phyloP scores from a whole-genome alignment of 305 asterid species.

The Fraxinus floribunda region DNA sequence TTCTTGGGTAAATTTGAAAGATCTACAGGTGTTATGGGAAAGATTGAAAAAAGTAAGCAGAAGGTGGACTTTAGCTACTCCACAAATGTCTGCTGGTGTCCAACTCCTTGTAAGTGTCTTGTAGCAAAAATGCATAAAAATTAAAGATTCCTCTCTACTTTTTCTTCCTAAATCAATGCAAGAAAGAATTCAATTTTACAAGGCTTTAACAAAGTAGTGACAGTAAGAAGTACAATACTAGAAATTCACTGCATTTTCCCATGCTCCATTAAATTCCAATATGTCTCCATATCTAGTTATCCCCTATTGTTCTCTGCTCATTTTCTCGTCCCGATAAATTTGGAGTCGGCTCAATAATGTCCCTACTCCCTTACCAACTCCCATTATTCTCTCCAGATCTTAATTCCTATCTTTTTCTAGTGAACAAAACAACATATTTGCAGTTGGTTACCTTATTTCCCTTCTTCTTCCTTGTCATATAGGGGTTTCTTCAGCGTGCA shows the following conservation, averaged over 20 bases:
- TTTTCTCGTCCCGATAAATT: background rate
- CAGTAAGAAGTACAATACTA: constrained; percentile 30
- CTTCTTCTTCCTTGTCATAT: constrained; percentile 35
- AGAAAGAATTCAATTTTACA: background rate
- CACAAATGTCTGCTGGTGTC: constrained; percentile 32
- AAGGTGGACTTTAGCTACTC: constrained; percentile 44
- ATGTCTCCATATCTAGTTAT: constrained; percentile 14
- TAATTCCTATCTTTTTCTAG: constrained; percentile 33
- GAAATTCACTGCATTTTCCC: constrained; percentile 33
- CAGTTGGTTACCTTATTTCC: constrained; percentile 48
- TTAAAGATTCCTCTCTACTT: constrained; percentile 50
- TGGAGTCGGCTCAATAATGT: background rate
- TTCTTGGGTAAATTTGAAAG: constrained; percentile 14
- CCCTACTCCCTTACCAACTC: constrained; percentile 29
- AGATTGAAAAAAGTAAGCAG: constrained; percentile 34
- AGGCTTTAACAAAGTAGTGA: constrained; percentile 28
- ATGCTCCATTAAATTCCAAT: constrained; percentile 13
- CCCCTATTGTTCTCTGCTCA: constrained; percentile 4
- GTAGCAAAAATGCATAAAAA: constrained; percentile 34
- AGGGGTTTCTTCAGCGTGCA: constrained; percentile 29
- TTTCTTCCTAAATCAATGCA: constrained; percentile 26
- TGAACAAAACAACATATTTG: constrained; percentile 62
- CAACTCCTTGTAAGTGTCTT: constrained; percentile 42
- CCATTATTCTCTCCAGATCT: constrained; percentile 12
- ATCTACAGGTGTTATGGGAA: constrained; percentile 27